Evolutionary conservation across 208 protist species (phyloP).

Genomic region (Naegleria lovaniensis): DNA sequence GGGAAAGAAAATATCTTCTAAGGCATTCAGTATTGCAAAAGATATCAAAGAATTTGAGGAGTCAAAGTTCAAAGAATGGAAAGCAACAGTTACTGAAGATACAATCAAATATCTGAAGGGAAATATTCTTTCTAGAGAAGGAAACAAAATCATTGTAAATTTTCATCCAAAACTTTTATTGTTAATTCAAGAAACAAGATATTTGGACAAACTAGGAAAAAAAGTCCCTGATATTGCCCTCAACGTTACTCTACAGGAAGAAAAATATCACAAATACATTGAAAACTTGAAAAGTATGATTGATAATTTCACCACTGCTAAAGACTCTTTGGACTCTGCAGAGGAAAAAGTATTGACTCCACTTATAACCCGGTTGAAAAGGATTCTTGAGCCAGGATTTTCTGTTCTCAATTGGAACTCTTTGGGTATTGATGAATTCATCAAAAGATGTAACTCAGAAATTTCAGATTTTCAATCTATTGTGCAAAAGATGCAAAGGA

Average conservation of each 20-base stretch:
- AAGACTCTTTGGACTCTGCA: slow-evolving; percentile 60
- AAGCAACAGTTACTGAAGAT: slow-evolving; percentile 65
- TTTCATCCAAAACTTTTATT: slow-evolving; percentile 81
- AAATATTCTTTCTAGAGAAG: slow-evolving; percentile 58
- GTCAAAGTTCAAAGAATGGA: slow-evolving; percentile 78
- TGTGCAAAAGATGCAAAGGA: slow-evolving; percentile 90
- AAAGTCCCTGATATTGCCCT: slow-evolving; percentile 88
- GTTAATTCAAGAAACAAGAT: slow-evolving; percentile 93
- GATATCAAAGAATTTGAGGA: slow-evolving; percentile 87
- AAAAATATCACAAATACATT: slow-evolving; percentile 90
- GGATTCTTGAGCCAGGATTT: slow-evolving; percentile 80
- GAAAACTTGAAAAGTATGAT: slow-evolving; percentile 88
- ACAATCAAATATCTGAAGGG: slow-evolving; percentile 77
- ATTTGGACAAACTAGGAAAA: slow-evolving; percentile 90
- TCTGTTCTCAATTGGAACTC: slow-evolving; percentile 96
- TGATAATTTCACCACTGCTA: slow-evolving; percentile 67
- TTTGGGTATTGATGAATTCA: slow-evolving; percentile 91
- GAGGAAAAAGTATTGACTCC: slow-evolving; percentile 79
- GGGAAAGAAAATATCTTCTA: slow-evolving; percentile 73
- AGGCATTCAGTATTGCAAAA: slow-evolving; percentile 82
- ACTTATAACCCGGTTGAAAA: slow-evolving; percentile 77
- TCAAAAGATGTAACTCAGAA: slow-evolving; percentile 73
- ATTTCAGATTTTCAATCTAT: slow-evolving; percentile 92
- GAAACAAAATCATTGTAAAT: slow-evolving; percentile 69
- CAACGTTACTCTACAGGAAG: slow-evolving; percentile 93